phyloP scores from a whole-genome alignment of 768 basidiomycete genomes.

The Clavulina sp. region DNA sequence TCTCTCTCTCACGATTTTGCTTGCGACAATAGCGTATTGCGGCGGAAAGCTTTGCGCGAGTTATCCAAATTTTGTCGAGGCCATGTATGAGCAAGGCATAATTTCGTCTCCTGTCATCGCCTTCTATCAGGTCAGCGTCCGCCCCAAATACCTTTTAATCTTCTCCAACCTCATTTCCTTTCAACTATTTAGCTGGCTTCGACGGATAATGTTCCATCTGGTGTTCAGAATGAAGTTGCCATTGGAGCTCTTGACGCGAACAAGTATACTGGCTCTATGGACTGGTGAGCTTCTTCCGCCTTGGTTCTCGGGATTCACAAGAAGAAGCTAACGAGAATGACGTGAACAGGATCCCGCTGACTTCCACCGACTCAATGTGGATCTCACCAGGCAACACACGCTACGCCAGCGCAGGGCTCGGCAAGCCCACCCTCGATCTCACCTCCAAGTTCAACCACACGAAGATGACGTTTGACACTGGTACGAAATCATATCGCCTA shows the following conservation, averaged over 20 bases:
- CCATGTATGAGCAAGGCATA: conserved; percentile 1
- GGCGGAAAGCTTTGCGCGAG: not conserved
- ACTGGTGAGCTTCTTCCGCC: conserved; percentile 2
- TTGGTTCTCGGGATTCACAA: not conserved
- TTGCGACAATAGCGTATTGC: not conserved
- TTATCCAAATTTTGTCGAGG: conserved; percentile 6
- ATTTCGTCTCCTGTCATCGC: not conserved
- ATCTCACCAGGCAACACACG: not conserved
- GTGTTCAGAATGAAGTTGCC: conserved; percentile 1
- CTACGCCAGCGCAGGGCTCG: not conserved
- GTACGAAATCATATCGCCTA: not conserved
- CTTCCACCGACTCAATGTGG: not conserved
- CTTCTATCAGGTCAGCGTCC: not conserved
- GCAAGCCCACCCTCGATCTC: not conserved
- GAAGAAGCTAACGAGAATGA: not conserved
- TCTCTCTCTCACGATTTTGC: not conserved
- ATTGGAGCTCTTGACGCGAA: conserved; percentile 6
- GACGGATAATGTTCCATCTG: not conserved
- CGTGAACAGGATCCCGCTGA: not conserved
- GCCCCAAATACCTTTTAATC: not conserved
- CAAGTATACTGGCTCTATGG: conserved; percentile 7
- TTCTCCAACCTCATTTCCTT: not conserved
- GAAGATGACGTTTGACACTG: not conserved
- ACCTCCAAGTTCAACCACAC: conserved; percentile 4
- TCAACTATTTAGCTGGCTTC: not conserved